Conservation (phyloP, 1,139 yeast genomes). For the Hansenula sp. region DNA sequence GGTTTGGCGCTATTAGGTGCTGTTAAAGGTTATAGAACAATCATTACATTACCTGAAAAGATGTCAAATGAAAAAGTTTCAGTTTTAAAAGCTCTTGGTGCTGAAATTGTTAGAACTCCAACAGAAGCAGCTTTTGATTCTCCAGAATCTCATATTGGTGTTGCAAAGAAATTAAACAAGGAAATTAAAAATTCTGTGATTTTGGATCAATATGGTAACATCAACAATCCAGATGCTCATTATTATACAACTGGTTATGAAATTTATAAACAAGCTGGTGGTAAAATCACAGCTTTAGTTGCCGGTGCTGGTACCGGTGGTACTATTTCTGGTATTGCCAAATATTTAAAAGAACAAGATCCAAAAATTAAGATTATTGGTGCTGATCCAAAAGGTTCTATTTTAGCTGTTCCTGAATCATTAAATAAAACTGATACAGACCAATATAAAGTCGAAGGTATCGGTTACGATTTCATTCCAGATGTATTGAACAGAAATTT, state of each 20-base stretch:
- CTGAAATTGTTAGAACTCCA: constrained; percentile 88
- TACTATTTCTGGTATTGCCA: constrained; percentile 74
- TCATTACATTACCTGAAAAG: constrained; percentile 86
- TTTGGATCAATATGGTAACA: constrained; percentile 78
- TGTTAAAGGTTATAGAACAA: constrained; percentile 81
- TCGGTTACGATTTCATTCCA: constrained; percentile 87
- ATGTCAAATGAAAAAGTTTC: constrained; percentile 91
- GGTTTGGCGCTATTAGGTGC: constrained; percentile 88
- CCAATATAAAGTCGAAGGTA: constrained; percentile 83
- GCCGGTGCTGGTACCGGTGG: constrained; percentile 96
- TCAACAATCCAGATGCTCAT: constrained; percentile 80
- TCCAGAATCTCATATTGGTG: constrained; percentile 90
- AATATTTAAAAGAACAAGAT: constrained; percentile 71
- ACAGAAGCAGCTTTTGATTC: constrained; percentile 94
- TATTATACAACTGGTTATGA: constrained; percentile 83
- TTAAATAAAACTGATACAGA: constrained; percentile 53
- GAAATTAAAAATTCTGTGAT: constrained; percentile 86
- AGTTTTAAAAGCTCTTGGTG: constrained; percentile 85
- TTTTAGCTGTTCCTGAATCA: constrained; percentile 76
- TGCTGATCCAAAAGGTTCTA: constrained; percentile 88
- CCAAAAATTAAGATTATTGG: constrained; percentile 60
- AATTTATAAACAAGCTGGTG: constrained; percentile 78
- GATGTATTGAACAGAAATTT: constrained; percentile 65
- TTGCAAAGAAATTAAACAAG: constrained; percentile 73
- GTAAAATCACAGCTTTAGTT: constrained; percentile 68